A percentile compares a stretch with the other conserved stretches of the same genome.
Evolutionary conservation across 176 grass and related monocot species (phyloP).

Genomic region (Musa troglodytarum): DNA sequence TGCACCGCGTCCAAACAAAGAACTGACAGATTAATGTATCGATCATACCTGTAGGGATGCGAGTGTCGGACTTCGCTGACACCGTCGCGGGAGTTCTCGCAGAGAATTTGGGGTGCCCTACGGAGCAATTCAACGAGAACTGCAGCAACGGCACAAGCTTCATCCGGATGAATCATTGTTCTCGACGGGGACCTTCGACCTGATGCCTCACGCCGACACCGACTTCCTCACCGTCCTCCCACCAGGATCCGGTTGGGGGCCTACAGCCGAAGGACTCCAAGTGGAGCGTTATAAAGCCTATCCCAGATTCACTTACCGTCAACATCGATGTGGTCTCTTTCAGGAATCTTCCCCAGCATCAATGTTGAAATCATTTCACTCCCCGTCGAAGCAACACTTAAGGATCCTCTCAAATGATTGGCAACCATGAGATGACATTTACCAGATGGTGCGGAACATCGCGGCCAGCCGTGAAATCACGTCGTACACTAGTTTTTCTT

Average conservation of each 20-base stretch:
- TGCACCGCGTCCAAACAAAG: slow-evolving; percentile 33
- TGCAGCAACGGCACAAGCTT: slow-evolving; percentile 71
- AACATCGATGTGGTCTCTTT: slow-evolving; percentile 60
- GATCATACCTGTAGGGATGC: too few species aligned
- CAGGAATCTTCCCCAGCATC: slow-evolving; percentile 29
- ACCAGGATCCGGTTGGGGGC: slow-evolving; percentile 73
- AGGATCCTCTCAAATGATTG: too few species aligned
- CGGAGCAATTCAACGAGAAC: slow-evolving; percentile 33
- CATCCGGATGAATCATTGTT: slow-evolving; percentile 34
- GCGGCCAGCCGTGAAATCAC: neutral
- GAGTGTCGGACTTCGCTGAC: too few species aligned
- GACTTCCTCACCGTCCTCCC: slow-evolving; percentile 72
- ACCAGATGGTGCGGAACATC: neutral
- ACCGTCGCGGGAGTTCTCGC: neutral
- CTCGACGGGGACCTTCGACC: slow-evolving; percentile 41
- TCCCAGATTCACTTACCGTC: slow-evolving; percentile 10
- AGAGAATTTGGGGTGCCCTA: slow-evolving; percentile 28
- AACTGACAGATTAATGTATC: neutral
- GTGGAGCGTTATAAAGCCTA: slow-evolving; percentile 58
- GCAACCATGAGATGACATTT: too few species aligned
- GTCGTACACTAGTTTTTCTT: neutral
- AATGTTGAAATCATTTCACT: too few species aligned
- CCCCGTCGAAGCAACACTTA: too few species aligned
- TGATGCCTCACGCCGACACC: slow-evolving; percentile 76
- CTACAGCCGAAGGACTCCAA: slow-evolving; percentile 51